A percentile compares a stretch with the other conserved stretches of the same genome.
phyloP scores from a whole-genome alignment of 352 stramenopile genomes.

The Aphanomyces invadans region DNA sequence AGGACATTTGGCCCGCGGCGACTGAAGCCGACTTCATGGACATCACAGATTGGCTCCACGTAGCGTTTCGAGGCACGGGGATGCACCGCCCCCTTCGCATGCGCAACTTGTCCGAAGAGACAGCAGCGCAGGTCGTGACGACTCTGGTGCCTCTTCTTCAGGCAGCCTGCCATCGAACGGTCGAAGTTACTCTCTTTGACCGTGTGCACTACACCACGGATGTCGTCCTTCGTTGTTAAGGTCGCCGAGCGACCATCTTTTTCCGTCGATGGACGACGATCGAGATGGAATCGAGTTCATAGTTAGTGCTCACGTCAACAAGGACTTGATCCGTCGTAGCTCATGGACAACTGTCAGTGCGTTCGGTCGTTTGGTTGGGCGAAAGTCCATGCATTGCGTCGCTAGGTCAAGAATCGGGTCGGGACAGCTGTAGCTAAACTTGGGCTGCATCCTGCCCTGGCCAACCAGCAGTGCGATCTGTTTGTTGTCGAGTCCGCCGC shows the following conservation, averaged over 20 bases:
- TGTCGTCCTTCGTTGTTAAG: not conserved
- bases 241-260: not conserved
- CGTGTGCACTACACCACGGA: slow-evolving; percentile 3
- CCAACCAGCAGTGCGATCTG: slow-evolving; percentile 13
- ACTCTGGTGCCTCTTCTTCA: not conserved
- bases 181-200: not conserved
- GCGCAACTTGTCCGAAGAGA: not conserved
- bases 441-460: slow-evolving; percentile 28
- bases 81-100: not conserved
- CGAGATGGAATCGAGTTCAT: not conserved
- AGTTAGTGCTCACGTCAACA: not conserved
- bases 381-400: slow-evolving; percentile 32
- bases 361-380: slow-evolving; percentile 35
- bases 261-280: not conserved
- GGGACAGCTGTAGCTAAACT: slow-evolving; percentile 37
- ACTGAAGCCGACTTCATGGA: slow-evolving; percentile 11
- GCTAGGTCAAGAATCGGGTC: slow-evolving; percentile 35
- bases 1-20: slow-evolving; percentile 1
- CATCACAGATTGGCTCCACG: slow-evolving; percentile 1
- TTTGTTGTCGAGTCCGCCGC: slow-evolving; percentile 13
- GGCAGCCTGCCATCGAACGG: not conserved
- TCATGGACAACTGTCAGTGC: slow-evolving; percentile 27
- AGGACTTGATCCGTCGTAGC: not conserved
- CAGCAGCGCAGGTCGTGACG: not conserved
- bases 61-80: slow-evolving; percentile 6